A percentile compares a stretch with the other conserved stretches of the same genome.
phyloP scores from a whole-genome alignment of 2,329 filamentous ascomycete genomes.

The Domatiomyces globalis region DNA sequence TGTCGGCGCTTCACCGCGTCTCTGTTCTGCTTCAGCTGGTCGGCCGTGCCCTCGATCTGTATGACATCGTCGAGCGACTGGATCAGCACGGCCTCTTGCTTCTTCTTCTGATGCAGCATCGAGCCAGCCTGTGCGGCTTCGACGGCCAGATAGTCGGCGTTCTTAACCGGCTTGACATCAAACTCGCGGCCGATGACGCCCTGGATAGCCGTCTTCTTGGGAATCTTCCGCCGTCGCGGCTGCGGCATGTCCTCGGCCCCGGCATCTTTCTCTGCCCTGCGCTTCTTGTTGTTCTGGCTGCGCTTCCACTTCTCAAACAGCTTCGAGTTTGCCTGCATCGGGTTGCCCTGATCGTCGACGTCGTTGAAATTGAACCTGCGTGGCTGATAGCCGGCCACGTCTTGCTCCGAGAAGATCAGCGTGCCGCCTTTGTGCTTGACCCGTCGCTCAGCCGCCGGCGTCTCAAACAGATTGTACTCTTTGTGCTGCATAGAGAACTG shows the following conservation, averaged over 20 bases:
- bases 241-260: constrained; percentile 15
- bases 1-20: neutral
- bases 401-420: constrained; percentile 85
- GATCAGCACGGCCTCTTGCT: constrained; percentile 26
- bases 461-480: constrained; percentile 70
- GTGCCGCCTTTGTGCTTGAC: constrained; percentile 55
- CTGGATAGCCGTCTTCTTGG: constrained; percentile 64
- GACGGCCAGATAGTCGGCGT: constrained; percentile 52
- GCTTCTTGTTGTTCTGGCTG: constrained; percentile 29
- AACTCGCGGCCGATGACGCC: constrained; percentile 64
- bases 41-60: neutral
- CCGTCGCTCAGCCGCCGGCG: constrained; percentile 35
- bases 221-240: constrained; percentile 45
- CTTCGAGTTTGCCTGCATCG: constrained; percentile 29
- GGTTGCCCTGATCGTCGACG: constrained; percentile 28
- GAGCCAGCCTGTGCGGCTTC: constrained; percentile 45
- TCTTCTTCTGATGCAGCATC: constrained; percentile 45
- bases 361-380: constrained; percentile 24
- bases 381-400: constrained; percentile 59
- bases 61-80: neutral
- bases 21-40: neutral
- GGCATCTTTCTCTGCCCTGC: constrained; percentile 19
- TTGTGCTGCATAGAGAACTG: constrained; percentile 66
- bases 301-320: constrained; percentile 34
- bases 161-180: constrained; percentile 57